These are phyloP conservation scores for Aspergillus heteromorphus DNA, from an alignment of 495 filamentous ascomycete genomes.

Conservation along the genomic window DNA sequence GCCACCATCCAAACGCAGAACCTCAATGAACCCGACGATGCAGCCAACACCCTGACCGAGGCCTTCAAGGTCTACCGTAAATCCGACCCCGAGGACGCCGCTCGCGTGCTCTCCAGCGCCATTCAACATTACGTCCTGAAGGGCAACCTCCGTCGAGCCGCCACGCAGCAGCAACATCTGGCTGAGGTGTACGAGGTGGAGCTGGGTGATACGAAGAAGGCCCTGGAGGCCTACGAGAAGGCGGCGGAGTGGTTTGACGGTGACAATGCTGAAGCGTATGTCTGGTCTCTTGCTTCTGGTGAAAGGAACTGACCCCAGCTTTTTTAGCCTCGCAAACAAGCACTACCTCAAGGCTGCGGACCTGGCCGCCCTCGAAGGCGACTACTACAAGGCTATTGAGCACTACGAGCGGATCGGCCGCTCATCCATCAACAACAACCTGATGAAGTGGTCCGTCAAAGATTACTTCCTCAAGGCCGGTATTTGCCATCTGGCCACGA, in stretches of 20 bases:
- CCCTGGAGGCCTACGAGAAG: conserved; percentile 70
- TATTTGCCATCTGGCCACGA: conserved; percentile 71
- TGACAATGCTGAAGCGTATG: conserved; percentile 81
- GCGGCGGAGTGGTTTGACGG: conserved; percentile 83
- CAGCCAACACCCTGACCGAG: conserved; percentile 70
- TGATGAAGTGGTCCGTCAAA: conserved; percentile 89
- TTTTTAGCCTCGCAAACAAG: conserved; percentile 74
- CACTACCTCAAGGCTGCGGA: conserved; percentile 85
- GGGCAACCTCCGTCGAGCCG: conserved; percentile 84
- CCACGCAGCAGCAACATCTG: conserved; percentile 78
- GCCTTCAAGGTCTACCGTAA: conserved; percentile 86
- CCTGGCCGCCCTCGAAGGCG: conserved; percentile 67
- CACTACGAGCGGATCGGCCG: conserved; percentile 76
- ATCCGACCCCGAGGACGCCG: conserved; percentile 71
- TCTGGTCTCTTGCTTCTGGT: not conserved
- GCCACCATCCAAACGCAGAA: conserved; percentile 68
- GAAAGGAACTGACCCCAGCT: not conserved
- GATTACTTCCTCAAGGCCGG: conserved; percentile 90
- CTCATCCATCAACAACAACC: conserved; percentile 64
- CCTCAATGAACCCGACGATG: conserved; percentile 83
- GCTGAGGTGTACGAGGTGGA: conserved; percentile 80
- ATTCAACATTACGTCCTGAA: conserved; percentile 75
- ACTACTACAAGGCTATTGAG: conserved; percentile 76
- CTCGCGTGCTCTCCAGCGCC: conserved; percentile 64
- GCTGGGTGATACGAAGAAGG: conserved; percentile 66